These are phyloP conservation scores for Cladosporium velox DNA, from an alignment of 2,329 filamentous ascomycete genomes.

Conservation along the genomic window DNA sequence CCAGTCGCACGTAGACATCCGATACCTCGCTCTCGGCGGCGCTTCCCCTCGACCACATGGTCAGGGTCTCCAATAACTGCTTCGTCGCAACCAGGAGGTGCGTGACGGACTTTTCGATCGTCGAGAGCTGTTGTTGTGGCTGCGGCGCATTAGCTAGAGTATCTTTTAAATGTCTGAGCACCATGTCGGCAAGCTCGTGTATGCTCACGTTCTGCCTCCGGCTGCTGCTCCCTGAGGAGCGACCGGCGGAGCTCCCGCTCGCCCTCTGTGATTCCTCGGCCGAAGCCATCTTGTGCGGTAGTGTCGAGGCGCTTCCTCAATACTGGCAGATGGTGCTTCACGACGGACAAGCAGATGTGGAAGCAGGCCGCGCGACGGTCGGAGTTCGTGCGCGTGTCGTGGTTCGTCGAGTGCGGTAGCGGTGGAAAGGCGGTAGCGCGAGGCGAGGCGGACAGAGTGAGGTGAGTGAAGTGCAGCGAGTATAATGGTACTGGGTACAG, in stretches of 20 bases:
- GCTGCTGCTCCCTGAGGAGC: conserved; percentile 29
- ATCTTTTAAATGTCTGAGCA: neutral
- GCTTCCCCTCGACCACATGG: conserved; percentile 91
- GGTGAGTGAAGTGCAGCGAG: neutral
- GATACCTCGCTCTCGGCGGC: conserved; percentile 95
- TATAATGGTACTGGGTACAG: neutral
- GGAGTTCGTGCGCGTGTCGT: neutral
- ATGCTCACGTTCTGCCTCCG: conserved; percentile 33
- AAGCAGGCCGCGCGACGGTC: neutral
- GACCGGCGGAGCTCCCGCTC: conserved; percentile 32
- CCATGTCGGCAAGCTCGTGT: conserved; percentile 8
- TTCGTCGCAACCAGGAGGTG: conserved; percentile 97
- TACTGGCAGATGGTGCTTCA: neutral
- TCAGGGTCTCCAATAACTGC: conserved; percentile 93
- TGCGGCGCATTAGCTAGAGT: conserved; percentile 39
- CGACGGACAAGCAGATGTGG: neutral
- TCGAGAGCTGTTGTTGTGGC: conserved; percentile 78
- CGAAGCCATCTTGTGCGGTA: conserved; percentile 21
- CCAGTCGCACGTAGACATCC: conserved; percentile 94
- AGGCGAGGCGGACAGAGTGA: neutral
- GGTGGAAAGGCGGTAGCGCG: neutral
- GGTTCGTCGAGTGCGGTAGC: neutral
- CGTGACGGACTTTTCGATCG: conserved; percentile 98
- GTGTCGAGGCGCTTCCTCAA: neutral
- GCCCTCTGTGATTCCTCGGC: conserved; percentile 29